Percentiles rank a stretch among this genome's conserved stretches.
Evolutionary conservation across 2,329 filamentous ascomycete genomes (phyloP).

Genomic region (Cercospora citrullina): DNA sequence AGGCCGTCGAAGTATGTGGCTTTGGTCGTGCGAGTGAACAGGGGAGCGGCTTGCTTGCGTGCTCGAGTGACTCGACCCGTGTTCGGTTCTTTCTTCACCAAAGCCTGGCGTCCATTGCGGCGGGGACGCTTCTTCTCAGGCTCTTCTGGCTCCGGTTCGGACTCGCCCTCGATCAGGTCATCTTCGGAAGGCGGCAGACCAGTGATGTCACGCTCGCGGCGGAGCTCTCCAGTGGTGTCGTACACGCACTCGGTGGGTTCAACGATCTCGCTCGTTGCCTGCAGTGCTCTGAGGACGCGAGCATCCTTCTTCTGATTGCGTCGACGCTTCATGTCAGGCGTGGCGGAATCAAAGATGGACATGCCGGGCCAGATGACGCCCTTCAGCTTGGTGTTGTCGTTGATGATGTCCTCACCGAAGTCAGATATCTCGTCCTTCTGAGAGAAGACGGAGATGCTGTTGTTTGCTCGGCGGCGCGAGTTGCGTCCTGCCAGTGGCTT

Average conservation of each 20-base stretch:
- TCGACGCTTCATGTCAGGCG: conserved; percentile 69
- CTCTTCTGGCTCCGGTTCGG: conserved; percentile 34
- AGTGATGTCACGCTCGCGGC: conserved; percentile 48
- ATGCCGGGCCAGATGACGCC: conserved; percentile 75
- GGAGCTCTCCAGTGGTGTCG: conserved; percentile 46
- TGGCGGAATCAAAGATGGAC: conserved; percentile 78
- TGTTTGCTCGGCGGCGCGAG: conserved; percentile 7
- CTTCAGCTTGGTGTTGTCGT: conserved; percentile 59
- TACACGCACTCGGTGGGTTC: conserved; percentile 67
- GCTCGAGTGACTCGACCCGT: conserved; percentile 26
- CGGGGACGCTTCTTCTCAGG: conserved; percentile 31
- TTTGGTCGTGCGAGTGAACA: conserved; percentile 14
- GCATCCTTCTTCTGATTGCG: conserved; percentile 76
- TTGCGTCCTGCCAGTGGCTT: conserved; percentile 11
- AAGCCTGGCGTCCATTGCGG: conserved; percentile 27
- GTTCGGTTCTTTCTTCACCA: conserved; percentile 36
- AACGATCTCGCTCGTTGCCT: conserved; percentile 63
- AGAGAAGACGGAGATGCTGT: conserved; percentile 22
- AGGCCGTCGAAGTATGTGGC: conserved; percentile 19
- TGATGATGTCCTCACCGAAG: conserved; percentile 34
- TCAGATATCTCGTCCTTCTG: conserved; percentile 30
- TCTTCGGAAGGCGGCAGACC: conserved; percentile 46
- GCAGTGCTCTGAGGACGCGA: conserved; percentile 68
- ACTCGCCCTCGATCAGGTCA: conserved; percentile 37
- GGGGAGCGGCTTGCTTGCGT: conserved; percentile 14